Percentiles rank a stretch among this genome's conserved stretches.
Conservation (phyloP, 352 stramenopile genomes). For the Pythium inflatum region DNA sequence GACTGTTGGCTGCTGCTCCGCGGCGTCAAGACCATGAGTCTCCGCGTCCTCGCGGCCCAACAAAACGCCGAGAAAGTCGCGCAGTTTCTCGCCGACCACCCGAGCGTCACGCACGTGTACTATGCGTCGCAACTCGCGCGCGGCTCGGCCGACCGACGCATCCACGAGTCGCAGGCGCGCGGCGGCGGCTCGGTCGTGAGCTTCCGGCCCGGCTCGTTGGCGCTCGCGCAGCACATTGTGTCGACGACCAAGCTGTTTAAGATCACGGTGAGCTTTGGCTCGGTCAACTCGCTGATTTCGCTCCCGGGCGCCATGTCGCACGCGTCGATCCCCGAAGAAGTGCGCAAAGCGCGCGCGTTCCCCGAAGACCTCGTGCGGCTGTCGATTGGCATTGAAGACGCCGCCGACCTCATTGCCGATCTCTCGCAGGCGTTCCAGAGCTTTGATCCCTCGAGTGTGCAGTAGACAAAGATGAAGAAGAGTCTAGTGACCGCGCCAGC, state of each 20-base stretch:
- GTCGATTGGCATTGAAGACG: conserved; percentile 94
- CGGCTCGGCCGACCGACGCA: conserved; percentile 64
- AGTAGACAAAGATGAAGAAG: background rate
- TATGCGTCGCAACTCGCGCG: conserved; percentile 91
- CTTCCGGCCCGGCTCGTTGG: conserved; percentile 88
- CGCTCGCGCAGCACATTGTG: conserved; percentile 90
- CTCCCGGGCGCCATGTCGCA: conserved; percentile 95
- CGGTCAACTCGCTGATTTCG: conserved; percentile 93
- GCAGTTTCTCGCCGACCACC: conserved; percentile 86
- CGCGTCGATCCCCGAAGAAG: conserved; percentile 92
- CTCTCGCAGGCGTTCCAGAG: conserved; percentile 89
- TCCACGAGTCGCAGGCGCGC: conserved; percentile 86
- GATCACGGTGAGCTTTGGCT: conserved; percentile 94
- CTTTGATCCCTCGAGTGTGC: conserved; percentile 24
- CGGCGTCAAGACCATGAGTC: conserved; percentile 90
- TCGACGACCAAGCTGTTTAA: conserved; percentile 94
- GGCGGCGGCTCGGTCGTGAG: conserved; percentile 90
- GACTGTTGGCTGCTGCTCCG: conserved; percentile 90
- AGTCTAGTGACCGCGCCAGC: background rate
- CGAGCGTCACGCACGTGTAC: conserved; percentile 81
- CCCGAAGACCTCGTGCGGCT: conserved; percentile 94
- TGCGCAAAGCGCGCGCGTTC: conserved; percentile 90
- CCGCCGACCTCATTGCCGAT: conserved; percentile 94
- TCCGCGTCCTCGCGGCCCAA: conserved; percentile 81
- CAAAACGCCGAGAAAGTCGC: conserved; percentile 92